Conservation (phyloP, 768 basidiomycete species). For the Calocybe gangraenosa region DNA sequence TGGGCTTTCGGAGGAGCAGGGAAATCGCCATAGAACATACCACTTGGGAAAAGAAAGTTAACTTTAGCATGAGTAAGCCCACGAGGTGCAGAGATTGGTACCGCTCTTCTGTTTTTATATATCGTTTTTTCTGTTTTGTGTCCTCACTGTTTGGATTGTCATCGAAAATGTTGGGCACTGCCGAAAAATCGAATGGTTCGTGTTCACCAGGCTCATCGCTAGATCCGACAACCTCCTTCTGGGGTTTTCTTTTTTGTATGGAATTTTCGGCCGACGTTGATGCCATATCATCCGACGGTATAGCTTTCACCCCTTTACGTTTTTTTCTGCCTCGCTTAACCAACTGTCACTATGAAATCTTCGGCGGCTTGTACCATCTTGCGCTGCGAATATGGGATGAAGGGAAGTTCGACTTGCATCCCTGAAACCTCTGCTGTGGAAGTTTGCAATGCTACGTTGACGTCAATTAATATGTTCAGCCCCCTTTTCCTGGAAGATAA, state of each 20-base stretch:
- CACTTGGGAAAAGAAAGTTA: conserved; percentile 27
- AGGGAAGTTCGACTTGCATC: conserved; percentile 71
- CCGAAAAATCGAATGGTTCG: conserved; percentile 65
- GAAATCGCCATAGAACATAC: conserved; percentile 51
- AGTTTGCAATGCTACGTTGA: conserved; percentile 9
- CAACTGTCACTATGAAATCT: conserved; percentile 72
- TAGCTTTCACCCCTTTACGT: conserved; percentile 47
- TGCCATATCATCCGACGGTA: conserved; percentile 11
- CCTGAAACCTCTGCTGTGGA: conserved; percentile 26
- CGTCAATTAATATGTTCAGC: conserved; percentile 9
- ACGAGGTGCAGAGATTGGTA: too few species aligned
- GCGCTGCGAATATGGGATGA: conserved; percentile 66
- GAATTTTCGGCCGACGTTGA: conserved; percentile 16
- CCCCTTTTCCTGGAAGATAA: neutral
- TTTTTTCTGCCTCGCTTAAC: conserved; percentile 61
- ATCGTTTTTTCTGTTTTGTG: conserved; percentile 46
- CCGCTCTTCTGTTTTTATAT: conserved; percentile 36
- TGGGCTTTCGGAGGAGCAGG: conserved; percentile 61
- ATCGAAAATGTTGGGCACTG: conserved; percentile 71
- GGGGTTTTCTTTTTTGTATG: conserved; percentile 14
- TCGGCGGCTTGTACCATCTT: conserved; percentile 32
- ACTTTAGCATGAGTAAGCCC: conserved; percentile 4
- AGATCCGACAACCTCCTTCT: conserved; percentile 17
- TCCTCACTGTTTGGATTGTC: conserved; percentile 40
- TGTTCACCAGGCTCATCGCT: conserved; percentile 21